phyloP scores from a whole-genome alignment of 805 yeast species.

The Candida silvatica region DNA sequence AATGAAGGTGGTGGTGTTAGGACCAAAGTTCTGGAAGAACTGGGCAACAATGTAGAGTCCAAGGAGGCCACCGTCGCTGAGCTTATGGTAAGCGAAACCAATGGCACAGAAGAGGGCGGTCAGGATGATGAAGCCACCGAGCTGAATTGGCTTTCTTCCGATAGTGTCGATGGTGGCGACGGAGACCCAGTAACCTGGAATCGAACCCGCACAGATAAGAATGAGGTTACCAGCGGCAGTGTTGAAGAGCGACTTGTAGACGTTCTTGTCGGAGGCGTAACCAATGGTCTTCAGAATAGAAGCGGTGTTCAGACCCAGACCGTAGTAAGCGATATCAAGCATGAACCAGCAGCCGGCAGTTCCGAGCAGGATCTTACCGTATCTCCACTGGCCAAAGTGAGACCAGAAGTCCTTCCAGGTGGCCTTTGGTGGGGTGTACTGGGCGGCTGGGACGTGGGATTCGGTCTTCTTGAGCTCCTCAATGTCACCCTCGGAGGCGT shows the following conservation, averaged over 20 bases:
- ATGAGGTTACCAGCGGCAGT: slow-evolving; percentile 89
- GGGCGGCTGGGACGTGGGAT: slow-evolving; percentile 26
- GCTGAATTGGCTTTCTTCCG: slow-evolving; percentile 82
- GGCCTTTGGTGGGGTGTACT: slow-evolving; percentile 65
- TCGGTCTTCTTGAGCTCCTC: slow-evolving; percentile 38
- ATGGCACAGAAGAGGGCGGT: slow-evolving; percentile 68
- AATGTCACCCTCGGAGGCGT: slow-evolving; percentile 36
- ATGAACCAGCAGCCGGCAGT: slow-evolving; percentile 90
- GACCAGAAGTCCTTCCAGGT: slow-evolving; percentile 60
- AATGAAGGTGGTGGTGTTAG: slow-evolving; percentile 86
- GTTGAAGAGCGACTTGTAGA: slow-evolving; percentile 64
- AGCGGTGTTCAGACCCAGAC: slow-evolving; percentile 78
- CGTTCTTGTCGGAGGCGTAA: slow-evolving; percentile 62
- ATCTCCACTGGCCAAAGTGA: slow-evolving; percentile 83
- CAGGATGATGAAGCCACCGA: slow-evolving; percentile 64
- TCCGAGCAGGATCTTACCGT: slow-evolving; percentile 75
- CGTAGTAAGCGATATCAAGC: slow-evolving; percentile 86
- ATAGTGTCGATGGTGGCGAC: slow-evolving; percentile 72
- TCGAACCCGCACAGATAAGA: slow-evolving; percentile 87
- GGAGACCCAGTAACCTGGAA: slow-evolving; percentile 89
- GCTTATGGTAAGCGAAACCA: slow-evolving; percentile 76
- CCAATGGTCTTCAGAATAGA: slow-evolving; percentile 77
- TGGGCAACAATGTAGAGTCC: slow-evolving; percentile 75
- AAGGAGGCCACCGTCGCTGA: slow-evolving; percentile 57
- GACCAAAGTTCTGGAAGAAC: slow-evolving; percentile 89